phyloP scores from a whole-genome alignment of 1,139 yeast genomes.

The Lipomyces yarrowii region DNA sequence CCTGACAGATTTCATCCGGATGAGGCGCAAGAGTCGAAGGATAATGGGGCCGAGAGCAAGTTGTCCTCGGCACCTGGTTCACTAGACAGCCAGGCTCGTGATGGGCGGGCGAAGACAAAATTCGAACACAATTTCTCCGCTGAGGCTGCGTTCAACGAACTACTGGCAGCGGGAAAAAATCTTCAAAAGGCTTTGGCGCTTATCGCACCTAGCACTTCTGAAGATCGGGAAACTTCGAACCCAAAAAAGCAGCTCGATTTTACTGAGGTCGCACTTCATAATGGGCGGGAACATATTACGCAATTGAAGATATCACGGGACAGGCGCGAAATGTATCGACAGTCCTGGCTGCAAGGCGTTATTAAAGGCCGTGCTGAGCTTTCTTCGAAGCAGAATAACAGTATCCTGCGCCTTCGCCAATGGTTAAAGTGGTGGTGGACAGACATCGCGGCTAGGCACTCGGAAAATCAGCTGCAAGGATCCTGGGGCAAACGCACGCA shows the following conservation, averaged over 20 bases:
- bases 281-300: conserved; percentile 25
- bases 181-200: conserved; percentile 7
- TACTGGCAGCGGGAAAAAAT: conserved; percentile 20
- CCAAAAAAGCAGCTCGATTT: conserved; percentile 24
- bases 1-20: neutral
- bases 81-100: neutral
- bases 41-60: neutral
- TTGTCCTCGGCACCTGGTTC: too few relatives aligned
- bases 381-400: conserved; percentile 24
- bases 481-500: conserved; percentile 31
- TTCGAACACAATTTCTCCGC: conserved; percentile 32
- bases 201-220: conserved; percentile 9
- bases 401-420: conserved; percentile 27
- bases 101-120: conserved; percentile 17
- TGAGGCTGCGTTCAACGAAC: conserved; percentile 30
- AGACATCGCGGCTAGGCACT: conserved; percentile 28
- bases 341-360: conserved; percentile 27
- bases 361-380: conserved; percentile 31
- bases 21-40: neutral
- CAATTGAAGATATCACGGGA: conserved; percentile 16
- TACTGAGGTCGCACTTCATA: conserved; percentile 24
- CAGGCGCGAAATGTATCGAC: conserved; percentile 20
- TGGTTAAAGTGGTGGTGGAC: conserved; percentile 35
- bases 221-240: conserved; percentile 18
- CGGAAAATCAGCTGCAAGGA: conserved; percentile 26